Evolutionary conservation across 164 flowering plant genomes (phyloP).

Genomic region (Vitis rotundifolia): DNA sequence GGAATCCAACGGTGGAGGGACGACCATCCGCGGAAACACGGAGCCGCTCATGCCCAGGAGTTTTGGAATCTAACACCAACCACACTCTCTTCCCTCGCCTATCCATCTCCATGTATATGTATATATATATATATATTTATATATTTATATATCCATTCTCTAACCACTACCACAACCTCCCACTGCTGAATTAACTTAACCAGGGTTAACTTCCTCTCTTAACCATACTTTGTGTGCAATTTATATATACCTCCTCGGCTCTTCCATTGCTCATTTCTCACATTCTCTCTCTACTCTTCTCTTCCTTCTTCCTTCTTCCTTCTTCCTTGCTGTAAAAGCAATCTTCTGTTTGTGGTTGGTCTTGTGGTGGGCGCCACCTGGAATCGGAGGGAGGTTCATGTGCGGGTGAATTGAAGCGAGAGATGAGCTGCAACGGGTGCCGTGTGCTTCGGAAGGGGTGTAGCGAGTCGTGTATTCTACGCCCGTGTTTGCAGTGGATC

Average conservation of each 20-base stretch:
- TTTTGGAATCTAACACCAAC: slow-evolving; percentile 54
- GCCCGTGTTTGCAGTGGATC: slow-evolving; percentile 63
- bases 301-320: background rate
- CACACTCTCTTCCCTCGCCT: slow-evolving; percentile 3
- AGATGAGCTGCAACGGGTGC: slow-evolving; percentile 68
- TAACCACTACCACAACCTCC: slow-evolving; percentile 10
- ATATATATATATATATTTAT: too few relatives aligned
- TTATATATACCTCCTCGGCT: slow-evolving; percentile 1
- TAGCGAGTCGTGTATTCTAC: slow-evolving; percentile 55
- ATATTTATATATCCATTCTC: too few relatives aligned
- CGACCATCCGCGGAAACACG: slow-evolving; percentile 80
- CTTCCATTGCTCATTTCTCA: background rate
- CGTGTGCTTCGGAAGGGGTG: slow-evolving; percentile 63
- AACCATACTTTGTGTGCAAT: background rate
- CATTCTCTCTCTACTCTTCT: background rate
- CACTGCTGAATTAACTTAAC: slow-evolving; percentile 9
- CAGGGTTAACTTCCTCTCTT: slow-evolving; percentile 4
- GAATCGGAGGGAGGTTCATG: background rate
- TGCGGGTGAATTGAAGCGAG: background rate
- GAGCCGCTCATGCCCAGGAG: slow-evolving; percentile 84
- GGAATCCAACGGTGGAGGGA: slow-evolving; percentile 56
- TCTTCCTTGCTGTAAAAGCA: background rate
- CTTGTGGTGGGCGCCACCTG: background rate
- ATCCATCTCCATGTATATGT: too few relatives aligned
- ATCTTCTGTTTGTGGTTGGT: background rate